Evolutionary conservation across 2,329 filamentous ascomycete genomes (phyloP), one percentile per base, ranked within the genome.

Genomic region (Cercospora citrullina): DNA sequence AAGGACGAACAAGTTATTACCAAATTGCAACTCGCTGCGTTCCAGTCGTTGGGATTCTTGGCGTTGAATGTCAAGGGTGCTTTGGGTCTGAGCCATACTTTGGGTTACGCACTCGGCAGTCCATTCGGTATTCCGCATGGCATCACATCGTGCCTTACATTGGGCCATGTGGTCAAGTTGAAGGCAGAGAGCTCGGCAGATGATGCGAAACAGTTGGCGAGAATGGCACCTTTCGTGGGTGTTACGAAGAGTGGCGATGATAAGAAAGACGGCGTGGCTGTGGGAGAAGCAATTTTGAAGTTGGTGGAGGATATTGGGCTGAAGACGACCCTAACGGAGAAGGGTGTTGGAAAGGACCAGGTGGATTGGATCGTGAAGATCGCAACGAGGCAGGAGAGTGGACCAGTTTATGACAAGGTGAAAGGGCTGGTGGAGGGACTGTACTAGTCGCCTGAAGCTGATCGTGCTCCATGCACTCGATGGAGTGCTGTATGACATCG

Each of bases 111-210:
- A 0, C 76, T 88, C 2, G 86, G 86, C 0, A 81, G 79, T 2
- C 85, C 86, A 0, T 87, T 87, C 69, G 74, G 78, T 0, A 87
- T 88, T 45, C 86, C 86, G 0, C 85, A 87, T 69, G 85, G 85
- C 0, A 82, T 86, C 57, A 87, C 85, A 0, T 83, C 80, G 1
- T 87, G 85, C 71, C 72, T 87, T 58, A 86, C 85, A 0, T 78
- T 87, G 0, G 83, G 84, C 0, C 83, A 84, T 64, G 85, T 87
- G 0, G 81, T 87, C 4, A 84, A 83, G 74, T 75, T 87, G 21
- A 87, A 86, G 70, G 83, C 84, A 0, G 69, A 77, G 55, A 76
- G 75, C 10, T 81, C 82, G 5, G 74, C 76, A 0, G 77, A 77
- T 3, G 81, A 82, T 39, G 84, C 84, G 10, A 78, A 77, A 65